Percentiles rank a stretch among this genome's conserved stretches.
These are phyloP conservation scores for Taiozyma sp. DNA, from an alignment of 1,139 yeast species.

Conservation along the genomic window DNA sequence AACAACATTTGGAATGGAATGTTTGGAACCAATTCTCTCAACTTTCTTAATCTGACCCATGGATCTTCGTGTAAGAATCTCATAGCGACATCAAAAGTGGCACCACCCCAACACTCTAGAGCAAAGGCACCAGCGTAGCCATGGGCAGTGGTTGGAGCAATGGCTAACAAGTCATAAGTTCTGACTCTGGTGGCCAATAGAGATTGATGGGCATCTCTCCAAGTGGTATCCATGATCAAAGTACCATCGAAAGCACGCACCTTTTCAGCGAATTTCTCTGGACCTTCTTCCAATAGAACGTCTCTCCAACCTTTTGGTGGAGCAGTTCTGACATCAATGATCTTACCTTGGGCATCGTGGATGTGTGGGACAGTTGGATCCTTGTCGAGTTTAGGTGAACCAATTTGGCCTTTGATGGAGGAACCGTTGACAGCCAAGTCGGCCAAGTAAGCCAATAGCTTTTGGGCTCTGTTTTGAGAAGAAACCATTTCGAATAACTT, in stretches of 20 bases:
- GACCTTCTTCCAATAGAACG: constrained; percentile 77
- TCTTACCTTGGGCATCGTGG: constrained; percentile 50
- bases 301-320: constrained; percentile 91
- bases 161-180: constrained; percentile 83
- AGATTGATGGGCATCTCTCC: constrained; percentile 99
- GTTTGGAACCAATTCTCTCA: constrained; percentile 90
- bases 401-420: constrained; percentile 91
- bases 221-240: constrained; percentile 93
- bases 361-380: constrained; percentile 75
- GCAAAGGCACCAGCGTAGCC: constrained; percentile 92
- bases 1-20: constrained; percentile 98
- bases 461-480: constrained; percentile 96
- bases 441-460: constrained; percentile 81
- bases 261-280: constrained; percentile 82
- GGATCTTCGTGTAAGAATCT: constrained; percentile 98
- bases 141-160: constrained; percentile 92
- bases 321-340: constrained; percentile 51
- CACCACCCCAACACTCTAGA: constrained; percentile 99
- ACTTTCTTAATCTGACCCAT: constrained; percentile 89
- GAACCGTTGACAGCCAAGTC: constrained; percentile 95
- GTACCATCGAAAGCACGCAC: constrained; percentile 85
- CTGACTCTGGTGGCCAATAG: constrained; percentile 95
- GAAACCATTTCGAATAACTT: constrained; percentile 90
- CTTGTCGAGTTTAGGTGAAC: constrained; percentile 74
- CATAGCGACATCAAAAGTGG: constrained; percentile 98